phyloP scores from a whole-genome alignment of 2,329 filamentous ascomycete species.

The Cercospora nicotianae region DNA sequence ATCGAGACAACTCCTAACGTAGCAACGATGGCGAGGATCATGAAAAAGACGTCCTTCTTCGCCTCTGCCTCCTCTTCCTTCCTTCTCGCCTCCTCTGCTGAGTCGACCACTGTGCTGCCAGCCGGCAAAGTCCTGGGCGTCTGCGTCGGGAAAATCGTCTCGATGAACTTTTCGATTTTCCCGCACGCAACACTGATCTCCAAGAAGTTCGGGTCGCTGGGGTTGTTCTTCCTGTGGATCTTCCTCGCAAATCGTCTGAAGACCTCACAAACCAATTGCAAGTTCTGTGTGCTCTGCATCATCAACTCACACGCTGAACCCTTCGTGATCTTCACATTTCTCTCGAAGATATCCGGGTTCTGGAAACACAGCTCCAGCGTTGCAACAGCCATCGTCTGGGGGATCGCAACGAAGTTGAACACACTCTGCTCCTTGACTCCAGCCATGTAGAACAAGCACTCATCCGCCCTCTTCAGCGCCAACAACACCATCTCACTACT shows the following conservation, averaged over 20 bases:
- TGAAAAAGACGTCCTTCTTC: constrained; percentile 58
- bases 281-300: constrained; percentile 88
- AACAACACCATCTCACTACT: constrained; percentile 93
- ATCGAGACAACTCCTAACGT: constrained; percentile 71
- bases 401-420: constrained; percentile 98
- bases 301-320: constrained; percentile 89
- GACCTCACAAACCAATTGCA: constrained; percentile 74
- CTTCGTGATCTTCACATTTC: constrained; percentile 95
- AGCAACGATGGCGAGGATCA: constrained; percentile 65
- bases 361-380: constrained; percentile 90
- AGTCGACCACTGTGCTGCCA: constrained; percentile 35
- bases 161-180: constrained; percentile 95
- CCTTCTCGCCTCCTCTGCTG: constrained; percentile 59
- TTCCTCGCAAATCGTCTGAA: constrained; percentile 75
- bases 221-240: constrained; percentile 93
- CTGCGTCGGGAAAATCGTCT: constrained; percentile 85
- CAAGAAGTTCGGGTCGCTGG: constrained; percentile 86
- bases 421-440: constrained; percentile 93
- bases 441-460: constrained; percentile 97
- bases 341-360: constrained; percentile 81
- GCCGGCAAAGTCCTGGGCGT: constrained; percentile 58
- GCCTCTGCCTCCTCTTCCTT: constrained; percentile 55
- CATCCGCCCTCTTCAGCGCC: constrained; percentile 80
- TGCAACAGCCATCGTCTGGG: constrained; percentile 95
- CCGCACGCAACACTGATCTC: constrained; percentile 88